A percentile compares a stretch with the other conserved stretches of the same genome.
These are phyloP conservation scores for Cyanidium caldarium DNA, from an alignment of 23 red algal genomes.

Conservation along the genomic window DNA sequence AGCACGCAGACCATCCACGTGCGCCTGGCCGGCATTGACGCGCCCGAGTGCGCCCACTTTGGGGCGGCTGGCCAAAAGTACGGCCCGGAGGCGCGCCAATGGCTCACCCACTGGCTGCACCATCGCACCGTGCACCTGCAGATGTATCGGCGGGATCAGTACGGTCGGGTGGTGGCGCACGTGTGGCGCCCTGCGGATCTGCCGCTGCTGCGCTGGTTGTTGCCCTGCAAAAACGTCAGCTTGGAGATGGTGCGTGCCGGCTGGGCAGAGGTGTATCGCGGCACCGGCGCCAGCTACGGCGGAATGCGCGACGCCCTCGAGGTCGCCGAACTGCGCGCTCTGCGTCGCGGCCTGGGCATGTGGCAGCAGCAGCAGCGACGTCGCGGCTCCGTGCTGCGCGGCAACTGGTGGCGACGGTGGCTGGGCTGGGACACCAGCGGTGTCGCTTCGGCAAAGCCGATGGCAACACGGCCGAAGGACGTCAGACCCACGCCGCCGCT, in stretches of 20 bases:
- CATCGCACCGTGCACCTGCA: constrained; percentile 20
- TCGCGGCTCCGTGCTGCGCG: too few relatives aligned
- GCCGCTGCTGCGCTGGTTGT: constrained; percentile 14
- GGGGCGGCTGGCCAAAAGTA: constrained; percentile 35
- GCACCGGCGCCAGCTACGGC: constrained; percentile 45
- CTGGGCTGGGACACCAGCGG: too few relatives aligned
- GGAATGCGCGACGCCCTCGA: constrained; percentile 8
- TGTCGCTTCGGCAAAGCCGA: too few relatives aligned
- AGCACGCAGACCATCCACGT: constrained; percentile 31
- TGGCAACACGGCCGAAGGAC: too few relatives aligned
- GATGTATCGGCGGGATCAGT: constrained; percentile 49
- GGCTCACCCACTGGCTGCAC: constrained; percentile 22
- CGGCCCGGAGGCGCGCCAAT: constrained; percentile 34
- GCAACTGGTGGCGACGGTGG: too few relatives aligned
- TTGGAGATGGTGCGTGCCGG: constrained; percentile 65
- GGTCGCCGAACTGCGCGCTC: not conserved
- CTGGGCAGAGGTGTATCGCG: constrained; percentile 54
- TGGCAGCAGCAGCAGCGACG: too few relatives aligned
- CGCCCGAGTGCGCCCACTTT: constrained; percentile 65
- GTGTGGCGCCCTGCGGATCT: constrained; percentile 26
- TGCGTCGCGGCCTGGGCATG: constrained; percentile 1
- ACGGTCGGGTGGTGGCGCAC: constrained; percentile 40
- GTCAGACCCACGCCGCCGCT: too few relatives aligned
- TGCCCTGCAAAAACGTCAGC: constrained; percentile 43
- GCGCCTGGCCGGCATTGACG: constrained; percentile 73